Evolutionary conservation across 345 rosid species (phyloP).

Genomic region (Citrus australasica): DNA sequence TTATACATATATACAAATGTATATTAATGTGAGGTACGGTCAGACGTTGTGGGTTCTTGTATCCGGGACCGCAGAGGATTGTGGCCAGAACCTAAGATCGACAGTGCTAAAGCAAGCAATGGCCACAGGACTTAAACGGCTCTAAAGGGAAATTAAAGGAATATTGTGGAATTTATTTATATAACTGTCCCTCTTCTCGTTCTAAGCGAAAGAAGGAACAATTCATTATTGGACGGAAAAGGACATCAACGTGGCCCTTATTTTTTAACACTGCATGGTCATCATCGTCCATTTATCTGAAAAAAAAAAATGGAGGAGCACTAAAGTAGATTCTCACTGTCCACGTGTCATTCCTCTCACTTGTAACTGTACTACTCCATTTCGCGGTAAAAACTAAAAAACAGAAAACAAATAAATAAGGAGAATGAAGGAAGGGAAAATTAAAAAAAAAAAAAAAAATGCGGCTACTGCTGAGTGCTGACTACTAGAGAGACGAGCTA

Average conservation of each 20-base stretch:
- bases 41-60: background rate
- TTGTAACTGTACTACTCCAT: background rate
- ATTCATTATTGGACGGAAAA: constrained; percentile 6
- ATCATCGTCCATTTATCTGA: constrained; percentile 18
- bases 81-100: background rate
- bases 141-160: constrained; percentile 17
- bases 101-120: background rate
- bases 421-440: background rate
- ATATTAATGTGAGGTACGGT: too few relatives aligned
- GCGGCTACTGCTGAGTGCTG: constrained; percentile 21
- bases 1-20: too few relatives aligned
- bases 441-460: background rate
- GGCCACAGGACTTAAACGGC: constrained; percentile 12
- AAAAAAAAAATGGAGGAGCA: background rate
- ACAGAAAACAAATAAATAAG: background rate
- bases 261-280: background rate
- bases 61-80: background rate
- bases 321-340: constrained; percentile 8
- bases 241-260: constrained; percentile 8
- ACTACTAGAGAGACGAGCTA: constrained; percentile 33
- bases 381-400: background rate
- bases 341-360: constrained; percentile 20
- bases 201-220: constrained; percentile 20
- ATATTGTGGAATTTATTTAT: background rate
- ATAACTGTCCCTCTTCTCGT: constrained; percentile 24